Base-by-base conservation (phyloP, 2,329 filamentous ascomycete species). In the Paramyrothecium sp. region DNA sequence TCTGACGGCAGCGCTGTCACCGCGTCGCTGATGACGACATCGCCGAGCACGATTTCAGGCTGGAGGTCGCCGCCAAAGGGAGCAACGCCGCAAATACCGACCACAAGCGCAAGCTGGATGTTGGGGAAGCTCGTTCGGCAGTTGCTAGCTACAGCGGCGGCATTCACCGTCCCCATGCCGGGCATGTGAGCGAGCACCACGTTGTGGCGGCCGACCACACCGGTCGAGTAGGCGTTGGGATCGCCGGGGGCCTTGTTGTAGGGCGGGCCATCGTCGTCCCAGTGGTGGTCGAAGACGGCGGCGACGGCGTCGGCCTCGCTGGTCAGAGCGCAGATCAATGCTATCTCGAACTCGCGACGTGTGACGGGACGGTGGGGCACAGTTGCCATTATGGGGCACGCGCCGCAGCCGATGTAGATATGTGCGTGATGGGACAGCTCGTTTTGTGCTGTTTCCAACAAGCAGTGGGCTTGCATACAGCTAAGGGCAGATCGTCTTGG, bases 171-270 rank as follows among this genome's bases (percentile, higher is more conserved):
- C 2, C 66, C 67, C 59, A 63, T 63, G 11, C 58, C 56, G 46
- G 65, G 26, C 47, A 69, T 59, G 16, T 62, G 55, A 7, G 62
- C 58, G 16, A 71, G 54, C 3, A 71, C 61, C 19, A 66, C 63
- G 19, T 68, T 58, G 26, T 66, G 58, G 3, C 54, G 54, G 0
- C 61, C 60, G 12, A 67, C 62, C 2, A 3, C 20, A 2, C 63
- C 71, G 4, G 56, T 63, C 0, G 63, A 60, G 52, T 74, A 75
- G 16, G 55, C 34, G 33, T 73, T 73, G 1, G 54, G 30, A 38
- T 74, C 72, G 1, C 65, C 65, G 0, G 38, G 22, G 3, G 59
- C 60, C 46, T 67, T 69, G 12, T 57, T 63, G 12, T 26, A 47
- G 3, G 12, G 33, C 3, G 56, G 23, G 34, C 56, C 58, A 8